A percentile compares a stretch with the other conserved stretches of the same genome.
Evolutionary conservation across 345 rosid genomes (phyloP).

Genomic region (Noccaea caerulescens): DNA sequence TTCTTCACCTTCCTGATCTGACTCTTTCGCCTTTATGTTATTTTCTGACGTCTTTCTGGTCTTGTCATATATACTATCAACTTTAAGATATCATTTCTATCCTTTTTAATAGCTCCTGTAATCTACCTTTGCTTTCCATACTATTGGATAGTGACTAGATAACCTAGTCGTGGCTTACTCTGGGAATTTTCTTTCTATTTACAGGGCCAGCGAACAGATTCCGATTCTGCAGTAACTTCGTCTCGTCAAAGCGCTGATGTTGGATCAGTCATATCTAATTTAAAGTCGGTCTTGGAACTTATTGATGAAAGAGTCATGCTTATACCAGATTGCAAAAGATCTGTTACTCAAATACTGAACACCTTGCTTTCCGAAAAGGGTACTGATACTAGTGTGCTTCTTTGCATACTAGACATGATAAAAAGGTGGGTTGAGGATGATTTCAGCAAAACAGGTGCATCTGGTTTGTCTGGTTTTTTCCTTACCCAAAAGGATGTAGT

Average conservation of each 20-base stretch:
- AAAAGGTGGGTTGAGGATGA: slow-evolving; percentile 95
- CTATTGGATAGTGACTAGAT: slow-evolving; percentile 10
- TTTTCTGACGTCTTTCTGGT: slow-evolving; percentile 4
- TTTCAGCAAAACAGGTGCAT: slow-evolving; percentile 62
- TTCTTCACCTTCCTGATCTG: slow-evolving; percentile 17
- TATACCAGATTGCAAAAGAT: slow-evolving; percentile 83
- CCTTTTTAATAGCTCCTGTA: slow-evolving; percentile 4
- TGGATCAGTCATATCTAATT: slow-evolving; percentile 75
- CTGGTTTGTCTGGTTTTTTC: slow-evolving; percentile 58
- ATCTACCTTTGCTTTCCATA: background rate
- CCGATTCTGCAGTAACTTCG: slow-evolving; percentile 89
- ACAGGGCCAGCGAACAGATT: slow-evolving; percentile 86
- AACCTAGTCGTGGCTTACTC: slow-evolving; percentile 31
- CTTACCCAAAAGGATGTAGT: slow-evolving; percentile 79
- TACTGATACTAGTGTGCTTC: slow-evolving; percentile 88
- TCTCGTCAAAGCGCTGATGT: slow-evolving; percentile 85
- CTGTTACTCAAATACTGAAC: slow-evolving; percentile 76
- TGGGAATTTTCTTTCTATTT: slow-evolving; percentile 35
- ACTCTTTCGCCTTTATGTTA: slow-evolving; percentile 23
- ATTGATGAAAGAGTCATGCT: slow-evolving; percentile 87
- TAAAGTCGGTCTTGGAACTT: slow-evolving; percentile 84
- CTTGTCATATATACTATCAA: slow-evolving; percentile 1
- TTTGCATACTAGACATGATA: slow-evolving; percentile 83
- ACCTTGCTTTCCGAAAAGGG: slow-evolving; percentile 88
- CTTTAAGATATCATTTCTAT: slow-evolving; percentile 16